Conservation (phyloP, 2,329 filamentous ascomycete species). For the Hymenoscyphus scutula region DNA sequence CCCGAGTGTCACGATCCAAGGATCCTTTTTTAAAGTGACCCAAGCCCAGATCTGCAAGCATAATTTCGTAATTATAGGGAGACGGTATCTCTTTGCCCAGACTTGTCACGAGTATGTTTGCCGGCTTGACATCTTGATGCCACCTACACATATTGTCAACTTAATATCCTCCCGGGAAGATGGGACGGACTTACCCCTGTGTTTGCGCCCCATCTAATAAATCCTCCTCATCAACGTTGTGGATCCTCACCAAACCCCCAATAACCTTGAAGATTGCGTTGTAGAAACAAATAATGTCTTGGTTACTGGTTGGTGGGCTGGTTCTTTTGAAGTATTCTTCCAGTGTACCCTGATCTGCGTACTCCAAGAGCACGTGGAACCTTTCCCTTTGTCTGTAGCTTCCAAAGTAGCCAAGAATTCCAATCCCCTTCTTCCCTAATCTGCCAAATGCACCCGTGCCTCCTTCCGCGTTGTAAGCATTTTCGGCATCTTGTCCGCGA, state of each 20-base stretch:
- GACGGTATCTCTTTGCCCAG: conserved; percentile 12
- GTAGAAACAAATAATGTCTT: conserved; percentile 32
- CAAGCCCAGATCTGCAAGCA: conserved; percentile 33
- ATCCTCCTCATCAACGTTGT: neutral
- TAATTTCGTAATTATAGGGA: conserved; percentile 26
- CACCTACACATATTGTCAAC: conserved; percentile 23
- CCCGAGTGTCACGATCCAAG: conserved; percentile 5
- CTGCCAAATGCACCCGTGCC: conserved; percentile 22
- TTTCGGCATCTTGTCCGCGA: conserved; percentile 14
- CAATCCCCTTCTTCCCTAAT: conserved; percentile 7
- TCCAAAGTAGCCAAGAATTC: conserved; percentile 26
- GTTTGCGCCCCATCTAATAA: neutral
- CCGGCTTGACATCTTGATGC: conserved; percentile 37
- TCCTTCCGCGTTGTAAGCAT: conserved; percentile 26
- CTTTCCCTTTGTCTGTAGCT: conserved; percentile 24
- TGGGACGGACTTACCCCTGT: too few species aligned
- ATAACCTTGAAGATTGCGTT: conserved; percentile 8
- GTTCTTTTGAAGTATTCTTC: conserved; percentile 31
- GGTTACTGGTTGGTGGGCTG: conserved; percentile 17
- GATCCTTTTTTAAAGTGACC: conserved; percentile 15
- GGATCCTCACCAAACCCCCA: neutral
- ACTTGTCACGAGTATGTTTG: conserved; percentile 30
- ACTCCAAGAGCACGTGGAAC: conserved; percentile 35
- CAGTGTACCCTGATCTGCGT: conserved; percentile 34
- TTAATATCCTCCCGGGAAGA: too few species aligned